phyloP scores from a whole-genome alignment of 139 green algal species.

The Closterium sp. region DNA sequence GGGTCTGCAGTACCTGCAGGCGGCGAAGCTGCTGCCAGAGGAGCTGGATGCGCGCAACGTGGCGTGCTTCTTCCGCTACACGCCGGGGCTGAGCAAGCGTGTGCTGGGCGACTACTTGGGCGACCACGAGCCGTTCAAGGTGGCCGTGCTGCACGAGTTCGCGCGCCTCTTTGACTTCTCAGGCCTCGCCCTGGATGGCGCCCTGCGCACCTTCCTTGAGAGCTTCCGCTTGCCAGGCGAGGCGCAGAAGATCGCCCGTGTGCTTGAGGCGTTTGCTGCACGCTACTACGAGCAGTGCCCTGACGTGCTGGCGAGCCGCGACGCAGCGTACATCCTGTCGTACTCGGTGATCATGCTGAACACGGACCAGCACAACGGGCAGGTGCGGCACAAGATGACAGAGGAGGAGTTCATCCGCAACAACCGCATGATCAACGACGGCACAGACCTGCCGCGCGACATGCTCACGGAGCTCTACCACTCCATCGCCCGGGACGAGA shows the following conservation, averaged over 20 bases:
- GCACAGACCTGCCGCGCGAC: conserved; percentile 65
- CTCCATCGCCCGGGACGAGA: conserved; percentile 67
- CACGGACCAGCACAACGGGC: conserved; percentile 78
- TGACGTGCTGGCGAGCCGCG: conserved; percentile 36
- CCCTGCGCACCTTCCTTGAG: conserved; percentile 74
- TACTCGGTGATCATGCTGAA: conserved; percentile 85
- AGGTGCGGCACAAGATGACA: conserved; percentile 84
- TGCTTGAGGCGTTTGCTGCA: conserved; percentile 67
- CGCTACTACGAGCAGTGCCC: conserved; percentile 55
- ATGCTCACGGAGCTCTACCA: conserved; percentile 66
- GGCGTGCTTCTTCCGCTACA: conserved; percentile 79
- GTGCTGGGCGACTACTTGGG: conserved; percentile 86
- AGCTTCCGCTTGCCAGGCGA: conserved; percentile 74
- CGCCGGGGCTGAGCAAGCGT: conserved; percentile 80
- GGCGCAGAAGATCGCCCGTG: conserved; percentile 78
- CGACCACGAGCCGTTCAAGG: conserved; percentile 81
- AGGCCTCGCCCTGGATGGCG: conserved; percentile 71
- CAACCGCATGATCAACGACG: conserved; percentile 74
- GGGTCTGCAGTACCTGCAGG: conserved; percentile 83
- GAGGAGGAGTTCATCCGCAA: conserved; percentile 77
- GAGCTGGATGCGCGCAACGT: conserved; percentile 54
- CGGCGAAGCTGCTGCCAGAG: conserved; percentile 71
- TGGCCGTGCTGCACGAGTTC: conserved; percentile 67
- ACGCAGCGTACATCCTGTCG: conserved; percentile 75
- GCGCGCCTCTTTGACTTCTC: conserved; percentile 71